Evolutionary conservation across 2,329 filamentous ascomycete genomes (phyloP), one percentile per base, ranked within the genome.

Genomic region (Teratosphaeria destructans): DNA sequence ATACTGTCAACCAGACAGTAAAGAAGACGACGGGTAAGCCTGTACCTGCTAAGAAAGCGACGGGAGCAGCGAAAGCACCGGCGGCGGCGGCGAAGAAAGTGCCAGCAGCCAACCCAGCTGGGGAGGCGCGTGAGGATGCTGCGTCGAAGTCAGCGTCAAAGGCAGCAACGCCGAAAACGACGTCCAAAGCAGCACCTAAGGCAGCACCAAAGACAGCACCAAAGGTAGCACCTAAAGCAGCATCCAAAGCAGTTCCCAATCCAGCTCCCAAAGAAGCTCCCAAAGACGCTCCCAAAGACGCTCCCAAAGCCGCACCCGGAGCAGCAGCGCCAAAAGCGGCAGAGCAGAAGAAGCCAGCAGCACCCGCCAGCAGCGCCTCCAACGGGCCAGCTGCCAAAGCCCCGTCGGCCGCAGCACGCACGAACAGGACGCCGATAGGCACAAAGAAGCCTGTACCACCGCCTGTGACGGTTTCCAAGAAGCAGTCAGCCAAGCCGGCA

Each of bases 1-100:
- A 61, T 12, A 60, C 55, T 19, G 59, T 62, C 54, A 59, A 59
- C 29, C 52, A 47, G 29, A 57, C 59, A 5, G 5, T 62, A 4
- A 54, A 19, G 16, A 53, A 55, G 14, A 47, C 55, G 43, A 62
- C 61, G 0, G 61, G 61, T 34, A 62, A 61, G 14, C 49, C 59
- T 11, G 43, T 52, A n/a, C 43, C 57, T 14, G 47, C 53, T 32
- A 60, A 55, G 52, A 62, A 62, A 55, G 53, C 52, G 56, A 34
- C 54, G 2, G 27, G 52, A 19, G 54, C 60, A 10, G 37, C 39
- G 27, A 60, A 59, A 55, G 55, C 52, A 3, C 37, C 37, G 16
- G 11, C 37, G 16, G 29, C 57, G 11, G 34, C 61, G 16, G 56
- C 52, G 23, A 55, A 55, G 35, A 26, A 37, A 39, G 59, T 55